Conservation (phyloP, 768 basidiomycete species). For the Piloderma croceum region DNA sequence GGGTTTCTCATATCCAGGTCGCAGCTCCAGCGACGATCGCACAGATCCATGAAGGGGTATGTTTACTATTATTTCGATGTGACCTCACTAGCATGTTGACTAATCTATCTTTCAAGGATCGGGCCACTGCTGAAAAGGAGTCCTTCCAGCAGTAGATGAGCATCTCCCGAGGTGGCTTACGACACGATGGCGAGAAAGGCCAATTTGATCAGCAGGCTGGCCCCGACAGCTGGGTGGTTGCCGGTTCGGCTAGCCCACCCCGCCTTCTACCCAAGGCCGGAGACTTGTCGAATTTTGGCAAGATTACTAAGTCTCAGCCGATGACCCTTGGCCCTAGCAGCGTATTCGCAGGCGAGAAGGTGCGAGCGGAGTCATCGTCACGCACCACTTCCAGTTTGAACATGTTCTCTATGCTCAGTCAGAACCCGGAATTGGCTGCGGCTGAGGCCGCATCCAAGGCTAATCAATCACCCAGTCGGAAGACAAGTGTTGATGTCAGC, state of each 20-base stretch:
- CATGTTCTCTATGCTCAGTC: constrained; percentile 84
- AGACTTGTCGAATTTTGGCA: constrained; percentile 83
- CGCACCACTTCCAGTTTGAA: constrained; percentile 76
- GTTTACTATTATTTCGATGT: constrained; percentile 24
- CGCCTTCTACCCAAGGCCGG: constrained; percentile 73
- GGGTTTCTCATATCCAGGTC: constrained; percentile 66
- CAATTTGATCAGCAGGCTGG: constrained; percentile 51
- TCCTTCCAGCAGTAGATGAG: constrained; percentile 53
- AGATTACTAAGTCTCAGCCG: constrained; percentile 66
- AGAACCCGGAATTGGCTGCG: constrained; percentile 48
- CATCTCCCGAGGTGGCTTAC: constrained; percentile 89
- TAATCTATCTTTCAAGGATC: constrained; percentile 48
- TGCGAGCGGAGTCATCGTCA: constrained; percentile 66
- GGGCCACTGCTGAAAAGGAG: constrained; percentile 58
- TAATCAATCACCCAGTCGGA: constrained; percentile 44
- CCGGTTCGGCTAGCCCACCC: constrained; percentile 41
- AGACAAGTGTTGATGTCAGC: constrained; percentile 48
- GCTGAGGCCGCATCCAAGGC: constrained; percentile 48
- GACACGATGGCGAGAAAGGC: constrained; percentile 71
- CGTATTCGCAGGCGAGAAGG: constrained; percentile 75
- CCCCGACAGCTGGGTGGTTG: constrained; percentile 86
- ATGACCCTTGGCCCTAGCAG: constrained; percentile 82
- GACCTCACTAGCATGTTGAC: constrained; percentile 6
- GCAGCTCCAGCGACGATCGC: constrained; percentile 85
- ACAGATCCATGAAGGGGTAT: constrained; percentile 78